Percentiles rank a stretch among this genome's conserved stretches.
Conservation (phyloP, 352 stramenopile species). For the Phytophthora rubi region DNA sequence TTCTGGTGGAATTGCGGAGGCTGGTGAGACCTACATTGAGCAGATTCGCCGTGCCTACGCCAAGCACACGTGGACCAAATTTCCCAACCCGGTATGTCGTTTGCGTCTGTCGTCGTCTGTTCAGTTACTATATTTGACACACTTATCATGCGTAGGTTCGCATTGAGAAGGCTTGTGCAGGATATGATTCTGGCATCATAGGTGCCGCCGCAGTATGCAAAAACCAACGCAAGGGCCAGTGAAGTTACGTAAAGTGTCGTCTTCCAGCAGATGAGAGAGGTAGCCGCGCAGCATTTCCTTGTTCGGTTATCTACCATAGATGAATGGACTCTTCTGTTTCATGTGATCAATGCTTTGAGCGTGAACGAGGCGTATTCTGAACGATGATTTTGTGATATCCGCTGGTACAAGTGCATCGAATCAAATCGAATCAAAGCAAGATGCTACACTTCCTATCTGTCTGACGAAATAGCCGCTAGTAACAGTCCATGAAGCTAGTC, state of each 20-base stretch:
- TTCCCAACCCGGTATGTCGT: constrained; percentile 70
- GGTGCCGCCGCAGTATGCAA: constrained; percentile 64
- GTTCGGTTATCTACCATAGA: constrained; percentile 12
- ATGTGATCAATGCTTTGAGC: neutral
- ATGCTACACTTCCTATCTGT: constrained; percentile 20
- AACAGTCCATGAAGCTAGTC: constrained; percentile 47
- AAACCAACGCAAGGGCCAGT: constrained; percentile 27
- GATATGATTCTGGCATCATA: constrained; percentile 88
- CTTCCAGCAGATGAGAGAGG: constrained; percentile 9
- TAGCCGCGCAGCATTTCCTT: neutral
- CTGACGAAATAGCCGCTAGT: constrained; percentile 1
- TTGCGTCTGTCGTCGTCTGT: neutral
- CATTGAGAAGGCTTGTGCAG: constrained; percentile 81
- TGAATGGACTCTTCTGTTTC: constrained; percentile 10
- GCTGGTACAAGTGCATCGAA: constrained; percentile 11
- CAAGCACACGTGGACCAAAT: constrained; percentile 80
- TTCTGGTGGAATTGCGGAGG: constrained; percentile 77
- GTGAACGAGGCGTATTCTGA: neutral
- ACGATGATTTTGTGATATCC: constrained; percentile 14
- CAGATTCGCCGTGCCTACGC: constrained; percentile 60
- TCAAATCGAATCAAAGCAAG: constrained; percentile 1
- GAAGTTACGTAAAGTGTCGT: constrained; percentile 13
- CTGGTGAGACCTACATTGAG: constrained; percentile 72
- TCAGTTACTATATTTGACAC: neutral
- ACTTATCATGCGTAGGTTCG: constrained; percentile 42